These are phyloP conservation scores for Exsudoporus floridanus DNA, from an alignment of 1,284 basidiomycete genomes.

Conservation along the genomic window DNA sequence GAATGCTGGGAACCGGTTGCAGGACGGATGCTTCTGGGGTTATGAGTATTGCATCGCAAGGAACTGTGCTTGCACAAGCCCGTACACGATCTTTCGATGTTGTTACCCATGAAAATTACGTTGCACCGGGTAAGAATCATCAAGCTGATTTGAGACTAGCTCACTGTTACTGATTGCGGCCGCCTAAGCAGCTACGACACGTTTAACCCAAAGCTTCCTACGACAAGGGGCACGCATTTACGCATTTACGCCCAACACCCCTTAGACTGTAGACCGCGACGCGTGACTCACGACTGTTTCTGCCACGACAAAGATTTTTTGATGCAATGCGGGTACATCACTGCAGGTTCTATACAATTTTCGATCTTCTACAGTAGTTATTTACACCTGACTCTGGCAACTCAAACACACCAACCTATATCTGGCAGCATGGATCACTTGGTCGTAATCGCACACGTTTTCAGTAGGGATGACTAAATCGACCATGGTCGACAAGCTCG, in stretches of 20 bases:
- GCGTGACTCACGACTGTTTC: constrained; percentile 5
- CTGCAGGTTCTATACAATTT: constrained; percentile 20
- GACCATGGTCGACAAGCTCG: not conserved
- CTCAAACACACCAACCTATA: constrained; percentile 4
- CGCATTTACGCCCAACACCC: constrained; percentile 42
- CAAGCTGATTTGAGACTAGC: constrained; percentile 20
- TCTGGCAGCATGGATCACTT: constrained; percentile 16
- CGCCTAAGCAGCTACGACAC: constrained; percentile 36
- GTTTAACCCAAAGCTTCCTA: constrained; percentile 63
- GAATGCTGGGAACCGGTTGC: constrained; percentile 26
- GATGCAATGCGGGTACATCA: constrained; percentile 13
- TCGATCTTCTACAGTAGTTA: constrained; percentile 32
- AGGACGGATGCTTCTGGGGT: constrained; percentile 54
- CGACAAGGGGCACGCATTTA: constrained; percentile 79
- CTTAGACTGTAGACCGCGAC: constrained; percentile 33
- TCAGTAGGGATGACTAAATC: constrained; percentile 7
- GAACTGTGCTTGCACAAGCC: constrained; percentile 62
- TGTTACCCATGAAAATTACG: constrained; percentile 67
- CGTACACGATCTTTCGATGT: constrained; percentile 78
- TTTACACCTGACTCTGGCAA: constrained; percentile 24
- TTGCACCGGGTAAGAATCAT: constrained; percentile 68
- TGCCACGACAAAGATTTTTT: constrained; percentile 2
- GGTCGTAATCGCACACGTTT: constrained; percentile 24
- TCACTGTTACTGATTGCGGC: constrained; percentile 20
- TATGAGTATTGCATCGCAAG: constrained; percentile 50